Evolutionary conservation across 352 stramenopile species (phyloP).

Genomic region (Globisporangium irregulare): DNA sequence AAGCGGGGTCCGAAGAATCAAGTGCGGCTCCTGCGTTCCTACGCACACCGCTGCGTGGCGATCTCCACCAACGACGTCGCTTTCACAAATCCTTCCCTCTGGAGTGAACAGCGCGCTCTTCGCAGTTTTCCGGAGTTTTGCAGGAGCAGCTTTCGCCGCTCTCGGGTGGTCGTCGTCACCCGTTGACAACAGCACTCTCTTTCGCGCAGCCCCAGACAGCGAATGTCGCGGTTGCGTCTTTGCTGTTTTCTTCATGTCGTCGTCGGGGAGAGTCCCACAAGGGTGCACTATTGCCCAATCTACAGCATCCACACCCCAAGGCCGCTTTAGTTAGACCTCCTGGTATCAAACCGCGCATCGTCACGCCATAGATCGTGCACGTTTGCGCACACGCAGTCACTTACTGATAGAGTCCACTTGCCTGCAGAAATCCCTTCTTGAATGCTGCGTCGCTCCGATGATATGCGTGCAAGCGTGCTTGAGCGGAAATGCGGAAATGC

Average conservation of each 20-base stretch:
- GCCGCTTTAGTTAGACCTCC: neutral
- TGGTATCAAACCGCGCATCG: neutral
- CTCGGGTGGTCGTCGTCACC: neutral
- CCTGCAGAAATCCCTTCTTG: neutral
- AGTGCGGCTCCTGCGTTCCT: neutral
- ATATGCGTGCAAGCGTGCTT: neutral
- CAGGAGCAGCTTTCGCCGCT: neutral
- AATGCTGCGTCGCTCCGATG: neutral
- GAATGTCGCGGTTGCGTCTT: neutral
- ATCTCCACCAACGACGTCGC: neutral
- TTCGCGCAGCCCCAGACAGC: neutral
- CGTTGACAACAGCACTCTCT: neutral
- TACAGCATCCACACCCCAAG: neutral
- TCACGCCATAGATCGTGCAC: neutral
- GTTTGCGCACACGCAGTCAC: neutral
- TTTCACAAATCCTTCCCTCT: neutral
- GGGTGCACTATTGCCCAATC: neutral
- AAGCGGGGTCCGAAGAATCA: neutral
- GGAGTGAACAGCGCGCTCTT: conserved; percentile 4
- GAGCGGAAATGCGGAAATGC: neutral
- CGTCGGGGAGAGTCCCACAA: neutral
- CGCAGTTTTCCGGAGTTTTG: neutral
- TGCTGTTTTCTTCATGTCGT: neutral
- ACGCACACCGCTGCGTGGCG: neutral
- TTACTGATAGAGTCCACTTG: neutral